phyloP scores from a whole-genome alignment of 2,329 filamentous ascomycete species.

The Fusarium luffae region DNA sequence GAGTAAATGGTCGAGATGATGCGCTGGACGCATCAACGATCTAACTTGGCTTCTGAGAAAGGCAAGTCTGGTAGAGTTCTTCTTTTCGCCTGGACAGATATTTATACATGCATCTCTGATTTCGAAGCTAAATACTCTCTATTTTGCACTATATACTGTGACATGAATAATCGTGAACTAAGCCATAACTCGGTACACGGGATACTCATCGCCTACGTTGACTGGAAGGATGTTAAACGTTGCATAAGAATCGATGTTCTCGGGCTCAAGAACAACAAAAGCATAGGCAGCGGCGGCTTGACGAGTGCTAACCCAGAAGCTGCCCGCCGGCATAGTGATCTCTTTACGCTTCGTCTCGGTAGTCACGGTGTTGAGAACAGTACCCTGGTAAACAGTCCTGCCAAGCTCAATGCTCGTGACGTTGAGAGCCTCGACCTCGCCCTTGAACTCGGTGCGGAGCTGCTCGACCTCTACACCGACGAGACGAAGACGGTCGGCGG shows the following conservation, averaged over 20 bases:
- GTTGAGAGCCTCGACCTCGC: conserved; percentile 40
- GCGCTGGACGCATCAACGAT: background rate
- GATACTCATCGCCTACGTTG: conserved; percentile 43
- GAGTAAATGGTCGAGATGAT: background rate
- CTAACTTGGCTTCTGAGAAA: background rate
- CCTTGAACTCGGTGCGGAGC: conserved; percentile 35
- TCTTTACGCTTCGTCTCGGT: conserved; percentile 28
- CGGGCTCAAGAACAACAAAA: conserved; percentile 45
- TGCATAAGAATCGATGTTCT: conserved; percentile 44
- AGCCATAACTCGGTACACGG: conserved; percentile 42
- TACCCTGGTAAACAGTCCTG: conserved; percentile 39
- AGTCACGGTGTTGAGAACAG: conserved; percentile 39
- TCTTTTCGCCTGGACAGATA: background rate
- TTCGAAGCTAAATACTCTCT: background rate
- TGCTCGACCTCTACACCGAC: conserved; percentile 40
- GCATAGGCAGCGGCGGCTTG: conserved; percentile 45
- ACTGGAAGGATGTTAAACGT: conserved; percentile 43
- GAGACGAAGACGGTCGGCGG: conserved; percentile 40
- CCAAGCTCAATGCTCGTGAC: conserved; percentile 34
- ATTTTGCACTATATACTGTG: background rate
- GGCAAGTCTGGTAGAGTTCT: background rate
- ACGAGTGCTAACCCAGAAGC: conserved; percentile 42
- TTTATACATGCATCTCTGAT: background rate
- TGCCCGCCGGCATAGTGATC: conserved; percentile 41
- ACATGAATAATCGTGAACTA: background rate